Base-by-base conservation (phyloP, 441 rosid species). In the Arabidopsis lyrata region DNA sequence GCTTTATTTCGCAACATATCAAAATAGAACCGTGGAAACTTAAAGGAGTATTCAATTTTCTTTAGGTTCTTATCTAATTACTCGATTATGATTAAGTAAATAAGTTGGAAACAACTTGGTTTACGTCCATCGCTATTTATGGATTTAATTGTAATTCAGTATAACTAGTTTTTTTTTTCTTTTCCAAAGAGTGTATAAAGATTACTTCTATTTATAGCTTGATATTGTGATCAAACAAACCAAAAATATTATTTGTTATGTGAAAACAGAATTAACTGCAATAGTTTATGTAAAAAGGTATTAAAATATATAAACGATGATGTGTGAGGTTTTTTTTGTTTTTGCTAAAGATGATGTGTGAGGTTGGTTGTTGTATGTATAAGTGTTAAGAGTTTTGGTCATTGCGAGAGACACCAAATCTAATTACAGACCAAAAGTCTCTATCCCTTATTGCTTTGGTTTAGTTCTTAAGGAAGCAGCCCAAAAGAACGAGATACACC, bases 381-480 rank as follows among this genome's bases (percentile, higher is more conserved):
- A 83, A 72, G 64, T 55, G 66, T 61, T 61, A 68, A 31, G 31
- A 65, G 44, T 32, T 72, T 66, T 52, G 73, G 77, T 77, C 64
- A 52, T 60, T 77, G 80, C 68, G 29, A 71, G 80, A 83, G 95
- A 91, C 96, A 67, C 59, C 13, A 62, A 76, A 87, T 83, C 88
- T 77, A 80, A 89, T 89, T 83, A 79, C 90, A 84, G 79, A 84
- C 82, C 78, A 82, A 34, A 82, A 50, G 95, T 89, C 92, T 72
- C 61, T 82, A 75, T 90, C 84, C 72, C 84, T 84, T 68, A 11
- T 75, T 75, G 79, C 75, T 68, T 75, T 75, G 55, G 70, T 68
- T 75, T 68, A 45, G 18, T 20, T 62, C 70, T 54, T 6, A 75
- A 45, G 79, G 69, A 75, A 75, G 54, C 79, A 68, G 22, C 44